Percentiles rank a stretch among this genome's conserved stretches.
Conservation (phyloP, 441 rosid species). For the Daphne laureola region DNA sequence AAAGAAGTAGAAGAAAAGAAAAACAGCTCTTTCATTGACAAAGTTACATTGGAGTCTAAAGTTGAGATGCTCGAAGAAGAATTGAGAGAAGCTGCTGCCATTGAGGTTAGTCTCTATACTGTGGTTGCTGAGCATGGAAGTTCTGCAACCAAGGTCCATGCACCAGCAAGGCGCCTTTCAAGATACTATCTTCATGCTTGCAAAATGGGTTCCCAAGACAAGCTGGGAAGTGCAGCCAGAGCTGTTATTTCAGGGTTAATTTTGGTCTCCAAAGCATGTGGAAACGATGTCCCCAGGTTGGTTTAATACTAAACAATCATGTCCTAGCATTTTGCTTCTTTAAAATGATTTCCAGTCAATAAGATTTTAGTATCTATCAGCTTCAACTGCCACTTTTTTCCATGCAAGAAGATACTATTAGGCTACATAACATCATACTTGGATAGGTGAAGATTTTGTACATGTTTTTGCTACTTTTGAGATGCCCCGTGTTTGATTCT, state of each 20-base stretch:
- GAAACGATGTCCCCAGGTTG: slow-evolving; percentile 92
- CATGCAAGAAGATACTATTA: slow-evolving; percentile 1
- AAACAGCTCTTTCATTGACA: slow-evolving; percentile 21
- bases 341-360: not conserved
- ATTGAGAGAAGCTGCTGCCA: slow-evolving; percentile 75
- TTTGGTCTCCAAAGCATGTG: slow-evolving; percentile 88
- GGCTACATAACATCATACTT: not conserved
- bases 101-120: slow-evolving; percentile 82
- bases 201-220: slow-evolving; percentile 33
- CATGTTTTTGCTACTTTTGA: too few relatives aligned
- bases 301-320: slow-evolving; percentile 6
- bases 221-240: slow-evolving; percentile 69
- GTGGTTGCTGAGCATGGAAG: slow-evolving; percentile 88
- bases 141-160: slow-evolving; percentile 75
- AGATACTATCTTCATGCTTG: slow-evolving; percentile 82
- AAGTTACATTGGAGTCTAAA: slow-evolving; percentile 36
- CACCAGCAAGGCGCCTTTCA: slow-evolving; percentile 88
- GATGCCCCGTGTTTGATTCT: too few relatives aligned
- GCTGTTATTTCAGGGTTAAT: slow-evolving; percentile 73
- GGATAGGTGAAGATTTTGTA: too few relatives aligned
- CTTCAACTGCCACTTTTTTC: slow-evolving; percentile 2
- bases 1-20: slow-evolving; percentile 22
- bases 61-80: slow-evolving; percentile 69
- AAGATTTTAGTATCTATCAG: slow-evolving; percentile 1
- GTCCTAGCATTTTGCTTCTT: not conserved